Base-by-base conservation (phyloP, 306 rosid genomes). In the Benincasa hispida region DNA sequence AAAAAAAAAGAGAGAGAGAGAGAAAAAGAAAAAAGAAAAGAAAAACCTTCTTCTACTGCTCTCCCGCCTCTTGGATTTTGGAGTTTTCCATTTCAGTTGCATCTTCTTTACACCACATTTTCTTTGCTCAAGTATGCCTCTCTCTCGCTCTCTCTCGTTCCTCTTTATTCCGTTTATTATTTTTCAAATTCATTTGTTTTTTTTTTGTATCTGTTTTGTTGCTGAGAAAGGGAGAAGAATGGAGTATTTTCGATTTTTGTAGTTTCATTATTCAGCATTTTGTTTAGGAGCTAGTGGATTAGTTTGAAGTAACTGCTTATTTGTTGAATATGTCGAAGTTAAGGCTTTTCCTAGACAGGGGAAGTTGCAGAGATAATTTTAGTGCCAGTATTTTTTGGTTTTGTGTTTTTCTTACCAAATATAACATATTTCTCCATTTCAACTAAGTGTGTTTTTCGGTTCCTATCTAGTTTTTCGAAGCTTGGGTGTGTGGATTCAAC, bases 101-200 rank as follows among this genome's bases (percentile, higher is more conserved):
- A 70, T 70, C 62, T 63, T 53, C 10, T 58, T 58, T 32, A 6
- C 75, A 3, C 58, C 56, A 50, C 75, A 70, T 10, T 35, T 32
- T 34, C 27, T n/a, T 73, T 68, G 32, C 78, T 63, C 72, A 25
- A 83, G 92, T 89, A 79, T 80, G 84, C 10, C 24, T 72, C 70
- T 48, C 72, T 74, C 13, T 45, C 62, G 22, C 66, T 25, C 21
- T 60, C 12, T 19, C 74, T 50, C 5, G 19, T 32, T 42, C 17
- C 35, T 77, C 30, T 74, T 18, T 54, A 14, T 34, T 69, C 22
- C 37, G 80, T 72, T 67, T 39, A 19, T n/a, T 4, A 35, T 62
- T 25, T 32, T 35, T n/a, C 35, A 15, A 69, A 19, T 72, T 72
- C 41, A 27, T 48, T n/a, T n/a, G n/a, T n/a, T 72, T 47, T 21